Evolutionary conservation across 1,284 basidiomycete genomes (phyloP), one percentile per base, ranked within the genome.

Genomic region (Moesziomyces sp.): DNA sequence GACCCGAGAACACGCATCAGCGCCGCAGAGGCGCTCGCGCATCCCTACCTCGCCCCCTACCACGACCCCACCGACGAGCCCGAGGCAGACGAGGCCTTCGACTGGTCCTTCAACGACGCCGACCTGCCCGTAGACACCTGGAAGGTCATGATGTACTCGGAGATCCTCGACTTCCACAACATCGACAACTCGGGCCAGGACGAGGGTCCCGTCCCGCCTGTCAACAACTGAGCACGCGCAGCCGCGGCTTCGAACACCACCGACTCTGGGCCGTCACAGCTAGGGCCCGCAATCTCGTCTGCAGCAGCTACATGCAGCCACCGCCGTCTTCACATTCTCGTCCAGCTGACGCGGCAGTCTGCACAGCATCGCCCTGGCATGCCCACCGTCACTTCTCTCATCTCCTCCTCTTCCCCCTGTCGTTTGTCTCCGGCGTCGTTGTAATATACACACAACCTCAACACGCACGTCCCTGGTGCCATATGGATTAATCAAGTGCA

Each of bases 71-170:
- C 94, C 9, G 96, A 99, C 84, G 97, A 99, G 85, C 96, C 97
- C 6, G 91, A 92, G 46, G 93, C 96, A 9, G 89, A 89, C 38
- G 95, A 98, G 85, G 91, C 93, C 81, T 99, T 99, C 81, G 96
- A 99, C 85, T 99, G 96, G 96, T 93, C 91, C 81, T 99, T 99
- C 89, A 99, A 99, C 86, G 96, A 99, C 78, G 97, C 97, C n/a
- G 96, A 99, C 84, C 88, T 99, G 47, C 97, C 97, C 0, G 93
- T 99, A 26, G 96, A 99, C 84, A 97, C 94, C 4, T 99, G 96
- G 96, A 98, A 97, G 86, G 96, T 98, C 80, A 86, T 86, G 86
- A 86, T 86, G 86, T 86, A 86, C 82, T 84, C 83, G 18, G 86
- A 86, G 74, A 86, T 86, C 49, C 81, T 86, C 44, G 82, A 84